Base-by-base conservation (phyloP, 2,329 filamentous ascomycete genomes). In the Talaromyces sp. region DNA sequence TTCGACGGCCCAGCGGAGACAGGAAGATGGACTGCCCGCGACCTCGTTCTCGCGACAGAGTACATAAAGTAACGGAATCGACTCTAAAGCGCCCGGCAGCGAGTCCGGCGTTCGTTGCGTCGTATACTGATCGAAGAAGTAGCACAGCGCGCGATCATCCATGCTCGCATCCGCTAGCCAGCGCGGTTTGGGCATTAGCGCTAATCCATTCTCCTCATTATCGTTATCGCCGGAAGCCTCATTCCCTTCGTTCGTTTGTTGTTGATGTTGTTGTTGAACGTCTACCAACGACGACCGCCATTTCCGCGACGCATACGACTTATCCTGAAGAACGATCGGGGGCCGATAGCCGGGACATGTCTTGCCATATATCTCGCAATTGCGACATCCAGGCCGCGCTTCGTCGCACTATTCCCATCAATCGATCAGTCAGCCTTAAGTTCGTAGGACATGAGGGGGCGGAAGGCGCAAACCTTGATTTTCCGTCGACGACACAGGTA, bases 61-160 rank as follows among this genome's bases (percentile, higher is more conserved):
- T 4, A 74, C 68, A 66, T 79, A 79, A 13, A 79, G 65, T 2
- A 70, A 65, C 1, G 77, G 75, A 4, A 80, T 63, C 50, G 76
- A 79, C 4, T 74, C 75, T 8, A 80, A 66, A 62, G 77, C 73
- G 27, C 75, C 74, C 50, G 73, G 66, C 13, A 69, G 69, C 41
- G 71, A 71, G 16, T 73, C 70, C 3, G 47, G 39, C 7, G 75
- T 69, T 14, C 68, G 67, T 24, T 62, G 60, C 22, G 72, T 72
- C 1, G 76, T 78, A 62, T 75, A 79, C 59, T 79, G 76, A 35
- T 77, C 74, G 54, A 80, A 79, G 66, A 80, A 80, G 63, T 74
- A 77, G 67, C 77, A 79, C 9, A 78, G 64, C 3, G 78, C 76
- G 33, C 76, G 72, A 31, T 79, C 69, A 61, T 77, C 72, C 74